Conservation (phyloP, 192 early-diverging fungal species). For the Coemansia sp. region DNA sequence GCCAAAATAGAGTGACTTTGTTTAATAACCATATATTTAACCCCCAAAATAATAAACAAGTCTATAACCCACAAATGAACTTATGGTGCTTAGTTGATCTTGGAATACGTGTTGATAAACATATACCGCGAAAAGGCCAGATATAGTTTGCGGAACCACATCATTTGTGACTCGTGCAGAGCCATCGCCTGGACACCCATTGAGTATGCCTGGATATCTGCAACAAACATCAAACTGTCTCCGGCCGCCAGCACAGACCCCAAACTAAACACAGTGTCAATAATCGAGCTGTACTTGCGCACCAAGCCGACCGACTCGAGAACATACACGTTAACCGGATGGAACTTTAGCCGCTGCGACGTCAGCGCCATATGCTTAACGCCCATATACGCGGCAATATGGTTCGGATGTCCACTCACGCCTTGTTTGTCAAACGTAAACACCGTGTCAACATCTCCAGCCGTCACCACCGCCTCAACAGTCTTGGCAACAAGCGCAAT, state of each 20-base stretch:
- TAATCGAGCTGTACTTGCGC: conserved; percentile 60
- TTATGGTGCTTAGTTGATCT: conserved; percentile 35
- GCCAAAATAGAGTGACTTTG: too few relatives aligned
- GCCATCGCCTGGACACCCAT: conserved; percentile 71
- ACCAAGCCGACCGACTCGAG: conserved; percentile 59
- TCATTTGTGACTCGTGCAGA: conserved; percentile 80
- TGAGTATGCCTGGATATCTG: conserved; percentile 59
- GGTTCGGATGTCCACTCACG: conserved; percentile 90
- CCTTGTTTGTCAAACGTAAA: conserved; percentile 89
- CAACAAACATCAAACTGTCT: conserved; percentile 58
- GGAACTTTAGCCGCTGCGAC: conserved; percentile 56
- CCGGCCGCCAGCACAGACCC: conserved; percentile 16
- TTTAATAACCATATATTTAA: background rate
- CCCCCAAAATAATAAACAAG: background rate
- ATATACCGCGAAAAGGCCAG: conserved; percentile 86
- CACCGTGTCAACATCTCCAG: conserved; percentile 62
- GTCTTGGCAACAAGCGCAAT: conserved; percentile 59
- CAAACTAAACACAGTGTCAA: conserved; percentile 54
- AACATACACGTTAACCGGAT: conserved; percentile 55
- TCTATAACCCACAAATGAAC: background rate
- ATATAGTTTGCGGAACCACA: conserved; percentile 92
- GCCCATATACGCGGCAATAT: conserved; percentile 77
- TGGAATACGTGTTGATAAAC: conserved; percentile 68
- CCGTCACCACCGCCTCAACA: conserved; percentile 61
- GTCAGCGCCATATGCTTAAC: conserved; percentile 58